Percentiles rank a stretch among this genome's conserved stretches.
These are phyloP conservation scores for Gossypium stocksii DNA, from an alignment of 345 rosid species.

Conservation along the genomic window DNA sequence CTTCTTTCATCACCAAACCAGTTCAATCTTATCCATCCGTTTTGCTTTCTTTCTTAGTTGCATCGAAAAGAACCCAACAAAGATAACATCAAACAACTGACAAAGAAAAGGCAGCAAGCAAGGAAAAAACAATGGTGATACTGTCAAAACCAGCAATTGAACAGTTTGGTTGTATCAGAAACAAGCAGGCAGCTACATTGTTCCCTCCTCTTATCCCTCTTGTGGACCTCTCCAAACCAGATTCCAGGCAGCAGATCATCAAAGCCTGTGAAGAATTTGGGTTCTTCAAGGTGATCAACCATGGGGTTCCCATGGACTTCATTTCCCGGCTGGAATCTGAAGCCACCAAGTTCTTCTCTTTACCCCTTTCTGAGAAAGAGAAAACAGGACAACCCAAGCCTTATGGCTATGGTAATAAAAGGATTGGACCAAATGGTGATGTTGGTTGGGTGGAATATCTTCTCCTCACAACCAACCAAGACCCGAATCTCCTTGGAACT, in stretches of 20 bases:
- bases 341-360: slow-evolving; percentile 53
- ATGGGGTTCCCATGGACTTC: slow-evolving; percentile 56
- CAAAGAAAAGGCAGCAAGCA: neutral
- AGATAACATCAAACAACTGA: neutral
- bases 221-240: slow-evolving; percentile 39
- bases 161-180: slow-evolving; percentile 13
- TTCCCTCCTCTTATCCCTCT: slow-evolving; percentile 32
- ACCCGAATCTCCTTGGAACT: slow-evolving; percentile 17
- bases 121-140: slow-evolving; percentile 13
- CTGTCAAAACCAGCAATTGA: slow-evolving; percentile 19
- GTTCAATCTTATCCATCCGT: neutral
- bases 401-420: slow-evolving; percentile 65
- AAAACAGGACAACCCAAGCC: slow-evolving; percentile 54
- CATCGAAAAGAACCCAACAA: neutral
- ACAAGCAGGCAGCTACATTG: neutral
- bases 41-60: neutral
- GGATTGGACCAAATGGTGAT: slow-evolving; percentile 72
- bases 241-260: slow-evolving; percentile 30
- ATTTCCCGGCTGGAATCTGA: slow-evolving; percentile 44
- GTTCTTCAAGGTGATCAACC: slow-evolving; percentile 75
- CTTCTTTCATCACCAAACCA: neutral
- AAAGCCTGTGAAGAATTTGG: slow-evolving; percentile 63
- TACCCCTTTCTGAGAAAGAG: slow-evolving; percentile 55
- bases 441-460: slow-evolving; percentile 79
- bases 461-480: slow-evolving; percentile 44